Evolutionary conservation across 768 basidiomycete species (phyloP).

Genomic region (Lentinula edodes): DNA sequence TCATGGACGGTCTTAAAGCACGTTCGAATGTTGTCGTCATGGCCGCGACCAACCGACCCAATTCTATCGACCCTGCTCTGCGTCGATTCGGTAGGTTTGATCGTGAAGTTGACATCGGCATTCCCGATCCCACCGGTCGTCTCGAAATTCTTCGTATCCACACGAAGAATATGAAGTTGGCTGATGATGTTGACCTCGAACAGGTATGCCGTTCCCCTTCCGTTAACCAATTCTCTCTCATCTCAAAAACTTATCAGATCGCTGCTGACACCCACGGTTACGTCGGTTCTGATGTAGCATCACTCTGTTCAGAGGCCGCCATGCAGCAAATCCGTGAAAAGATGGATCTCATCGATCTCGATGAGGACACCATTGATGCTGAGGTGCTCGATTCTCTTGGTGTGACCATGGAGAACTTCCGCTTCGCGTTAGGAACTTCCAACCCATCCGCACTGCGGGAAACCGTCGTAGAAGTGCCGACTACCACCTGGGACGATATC

Average conservation of each 20-base stretch:
- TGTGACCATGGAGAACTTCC: conserved; percentile 99
- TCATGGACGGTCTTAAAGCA: conserved; percentile 99
- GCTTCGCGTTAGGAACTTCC: conserved; percentile 94
- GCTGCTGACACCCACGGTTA: conserved; percentile 99
- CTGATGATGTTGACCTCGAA: conserved; percentile 95
- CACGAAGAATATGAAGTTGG: conserved; percentile 99
- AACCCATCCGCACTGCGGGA: conserved; percentile 99
- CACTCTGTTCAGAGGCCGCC: conserved; percentile 97
- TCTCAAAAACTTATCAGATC: conserved; percentile 49
- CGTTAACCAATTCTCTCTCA: conserved; percentile 1
- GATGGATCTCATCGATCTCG: conserved; percentile 96
- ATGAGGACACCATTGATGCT: conserved; percentile 98
- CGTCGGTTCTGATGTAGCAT: conserved; percentile 96
- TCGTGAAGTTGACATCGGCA: conserved; percentile 98
- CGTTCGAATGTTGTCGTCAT: conserved; percentile 99
- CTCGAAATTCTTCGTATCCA: conserved; percentile 98
- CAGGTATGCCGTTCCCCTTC: conserved; percentile 43
- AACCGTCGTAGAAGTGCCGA: conserved; percentile 98
- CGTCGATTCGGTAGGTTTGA: conserved; percentile 99
- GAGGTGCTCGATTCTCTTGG: conserved; percentile 98
- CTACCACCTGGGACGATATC: conserved; percentile 98
- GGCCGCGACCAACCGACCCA: conserved; percentile 98
- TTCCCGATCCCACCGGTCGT: conserved; percentile 98
- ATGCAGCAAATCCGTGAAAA: conserved; percentile 99
- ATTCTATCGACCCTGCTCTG: conserved; percentile 98